These are phyloP conservation scores for Saccharomyces hybrid DNA, from an alignment of 1,139 yeast species.

Conservation along the genomic window DNA sequence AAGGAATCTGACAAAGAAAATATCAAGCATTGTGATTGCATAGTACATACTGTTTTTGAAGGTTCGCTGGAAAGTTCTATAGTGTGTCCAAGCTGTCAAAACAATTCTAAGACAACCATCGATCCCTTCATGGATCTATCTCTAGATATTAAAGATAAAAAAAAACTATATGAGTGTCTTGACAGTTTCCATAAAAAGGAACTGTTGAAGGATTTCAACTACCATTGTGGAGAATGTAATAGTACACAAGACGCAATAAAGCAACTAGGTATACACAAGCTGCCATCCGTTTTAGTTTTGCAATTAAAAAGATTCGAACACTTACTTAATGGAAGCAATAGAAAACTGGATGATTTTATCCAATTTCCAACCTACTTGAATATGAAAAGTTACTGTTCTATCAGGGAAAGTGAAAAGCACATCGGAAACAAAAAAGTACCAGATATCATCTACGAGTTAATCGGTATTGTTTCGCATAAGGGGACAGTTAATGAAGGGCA, in stretches of 20 bases:
- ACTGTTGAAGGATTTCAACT: slow-evolving; percentile 57
- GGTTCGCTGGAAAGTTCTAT: slow-evolving; percentile 71
- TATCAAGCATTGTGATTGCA: slow-evolving; percentile 50
- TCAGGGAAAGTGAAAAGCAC: slow-evolving; percentile 14
- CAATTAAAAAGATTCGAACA: slow-evolving; percentile 88
- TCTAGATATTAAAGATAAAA: slow-evolving; percentile 49
- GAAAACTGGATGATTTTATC: slow-evolving; percentile 71
- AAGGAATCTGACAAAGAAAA: slow-evolving; percentile 9
- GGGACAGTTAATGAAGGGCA: slow-evolving; percentile 96
- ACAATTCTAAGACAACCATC: slow-evolving; percentile 51
- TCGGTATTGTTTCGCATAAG: slow-evolving; percentile 78
- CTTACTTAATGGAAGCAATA: slow-evolving; percentile 40
- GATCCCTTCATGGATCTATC: slow-evolving; percentile 92
- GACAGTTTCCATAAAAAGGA: slow-evolving; percentile 72
- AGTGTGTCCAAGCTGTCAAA: slow-evolving; percentile 60
- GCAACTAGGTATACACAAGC: slow-evolving; percentile 54
- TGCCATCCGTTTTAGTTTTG: slow-evolving; percentile 73
- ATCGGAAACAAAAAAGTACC: slow-evolving; percentile 10
- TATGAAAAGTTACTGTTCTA: slow-evolving; percentile 52
- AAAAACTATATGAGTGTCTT: slow-evolving; percentile 54
- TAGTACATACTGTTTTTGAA: slow-evolving; percentile 71
- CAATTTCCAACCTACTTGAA: slow-evolving; percentile 65
- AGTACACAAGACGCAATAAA: slow-evolving; percentile 60
- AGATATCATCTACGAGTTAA: slow-evolving; percentile 58
- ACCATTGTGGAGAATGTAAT: slow-evolving; percentile 61